Conservation (phyloP, 129 eudicot genomes). For the Cynara cardunculus region DNA sequence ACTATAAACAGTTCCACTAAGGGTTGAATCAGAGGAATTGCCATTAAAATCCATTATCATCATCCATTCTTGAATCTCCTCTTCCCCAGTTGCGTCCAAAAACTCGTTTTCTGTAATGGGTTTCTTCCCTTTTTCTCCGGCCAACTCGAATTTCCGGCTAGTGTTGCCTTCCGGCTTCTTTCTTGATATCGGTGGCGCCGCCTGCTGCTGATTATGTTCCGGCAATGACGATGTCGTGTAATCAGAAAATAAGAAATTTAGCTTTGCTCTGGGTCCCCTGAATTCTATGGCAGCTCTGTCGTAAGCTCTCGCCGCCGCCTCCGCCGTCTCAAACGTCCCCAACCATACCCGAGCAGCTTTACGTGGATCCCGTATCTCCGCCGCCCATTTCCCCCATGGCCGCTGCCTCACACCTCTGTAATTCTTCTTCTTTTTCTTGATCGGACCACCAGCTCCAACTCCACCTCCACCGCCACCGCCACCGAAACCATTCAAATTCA, state of each 20-base stretch:
- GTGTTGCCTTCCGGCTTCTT: background rate
- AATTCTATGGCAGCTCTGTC: constrained; percentile 66
- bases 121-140: background rate
- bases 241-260: constrained; percentile 48
- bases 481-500: constrained; percentile 1
- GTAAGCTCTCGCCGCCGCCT: constrained; percentile 72
- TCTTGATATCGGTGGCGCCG: background rate
- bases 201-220: background rate
- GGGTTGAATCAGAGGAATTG: constrained; percentile 47
- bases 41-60: constrained; percentile 48
- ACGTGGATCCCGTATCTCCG: constrained; percentile 69
- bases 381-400: constrained; percentile 89
- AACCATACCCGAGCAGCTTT: constrained; percentile 77
- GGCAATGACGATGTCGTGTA: constrained; percentile 14
- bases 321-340: constrained; percentile 77
- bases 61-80: constrained; percentile 65
- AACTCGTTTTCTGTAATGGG: constrained; percentile 22
- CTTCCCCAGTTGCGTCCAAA: constrained; percentile 44
- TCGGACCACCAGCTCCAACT: constrained; percentile 9
- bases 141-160: background rate
- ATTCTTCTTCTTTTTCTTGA: constrained; percentile 68
- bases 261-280: constrained; percentile 70
- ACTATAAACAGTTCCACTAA: constrained; percentile 42
- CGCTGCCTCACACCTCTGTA: constrained; percentile 77
- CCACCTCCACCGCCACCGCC: background rate